Conservation (phyloP, 345 rosid genomes). For the Salix purpurea region DNA sequence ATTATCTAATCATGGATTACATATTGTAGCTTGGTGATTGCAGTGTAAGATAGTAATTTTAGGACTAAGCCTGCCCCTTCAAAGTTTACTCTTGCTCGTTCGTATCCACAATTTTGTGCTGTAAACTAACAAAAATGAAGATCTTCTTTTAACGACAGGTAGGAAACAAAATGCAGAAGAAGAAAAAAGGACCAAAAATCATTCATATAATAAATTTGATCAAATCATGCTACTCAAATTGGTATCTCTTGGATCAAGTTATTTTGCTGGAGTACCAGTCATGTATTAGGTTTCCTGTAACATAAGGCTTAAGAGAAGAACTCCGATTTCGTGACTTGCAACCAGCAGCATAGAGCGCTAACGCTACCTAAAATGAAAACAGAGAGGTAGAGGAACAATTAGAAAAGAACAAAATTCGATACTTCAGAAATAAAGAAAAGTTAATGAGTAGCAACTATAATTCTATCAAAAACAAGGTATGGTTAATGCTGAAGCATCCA, state of each 20-base stretch:
- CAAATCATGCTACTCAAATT: neutral
- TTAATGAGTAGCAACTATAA: neutral
- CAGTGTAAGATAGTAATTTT: neutral
- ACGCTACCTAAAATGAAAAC: slow-evolving; percentile 45
- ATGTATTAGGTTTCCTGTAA: slow-evolving; percentile 59
- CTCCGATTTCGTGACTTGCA: slow-evolving; percentile 46
- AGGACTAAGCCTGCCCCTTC: neutral
- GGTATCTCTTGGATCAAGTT: neutral
- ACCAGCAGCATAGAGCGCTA: slow-evolving; percentile 58
- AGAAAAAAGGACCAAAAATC: neutral
- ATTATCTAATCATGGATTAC: neutral
- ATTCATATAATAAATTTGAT: neutral
- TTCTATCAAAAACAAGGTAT: neutral
- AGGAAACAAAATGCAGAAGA: too few relatives aligned
- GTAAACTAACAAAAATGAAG: neutral
- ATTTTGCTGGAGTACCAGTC: slow-evolving; percentile 53
- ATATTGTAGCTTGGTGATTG: neutral
- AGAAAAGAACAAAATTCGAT: neutral
- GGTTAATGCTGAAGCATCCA: neutral
- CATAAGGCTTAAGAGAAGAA: slow-evolving; percentile 76
- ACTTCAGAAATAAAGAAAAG: neutral
- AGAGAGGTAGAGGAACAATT: slow-evolving; percentile 5
- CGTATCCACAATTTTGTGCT: neutral
- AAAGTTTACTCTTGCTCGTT: neutral
- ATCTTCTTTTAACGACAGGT: neutral